A percentile compares a stretch with the other conserved stretches of the same genome.
Evolutionary conservation across 2,329 filamentous ascomycete species (phyloP).

Genomic region (Macrophomina pseudophaseolina): DNA sequence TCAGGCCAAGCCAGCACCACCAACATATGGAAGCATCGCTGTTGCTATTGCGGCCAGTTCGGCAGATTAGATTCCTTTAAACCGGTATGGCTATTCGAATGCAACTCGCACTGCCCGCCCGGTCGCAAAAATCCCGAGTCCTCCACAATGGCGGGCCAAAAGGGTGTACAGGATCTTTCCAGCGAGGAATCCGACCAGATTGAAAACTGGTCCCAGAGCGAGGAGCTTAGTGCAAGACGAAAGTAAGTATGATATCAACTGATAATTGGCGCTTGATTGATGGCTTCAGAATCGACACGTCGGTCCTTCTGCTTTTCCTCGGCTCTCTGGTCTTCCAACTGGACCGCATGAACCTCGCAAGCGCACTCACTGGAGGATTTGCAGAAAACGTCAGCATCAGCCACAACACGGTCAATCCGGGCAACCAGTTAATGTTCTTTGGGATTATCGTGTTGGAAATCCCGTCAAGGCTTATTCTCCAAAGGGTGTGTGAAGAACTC

Average conservation of each 20-base stretch:
- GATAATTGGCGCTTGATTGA: not conserved
- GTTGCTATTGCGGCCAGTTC: conserved; percentile 4
- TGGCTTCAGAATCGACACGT: conserved; percentile 52
- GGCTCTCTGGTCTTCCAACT: conserved; percentile 59
- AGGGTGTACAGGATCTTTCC: not conserved
- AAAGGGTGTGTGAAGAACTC: conserved; percentile 30
- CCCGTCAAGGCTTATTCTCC: conserved; percentile 56
- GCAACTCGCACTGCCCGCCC: not conserved
- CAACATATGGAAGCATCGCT: not conserved
- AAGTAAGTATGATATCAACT: not conserved
- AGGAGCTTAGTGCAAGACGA: not conserved
- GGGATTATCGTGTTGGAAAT: conserved; percentile 59
- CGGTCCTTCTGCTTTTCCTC: conserved; percentile 56
- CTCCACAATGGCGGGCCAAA: not conserved
- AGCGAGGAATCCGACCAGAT: not conserved
- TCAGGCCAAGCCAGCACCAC: conserved; percentile 19
- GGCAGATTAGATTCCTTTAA: not conserved
- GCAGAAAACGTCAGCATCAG: conserved; percentile 49
- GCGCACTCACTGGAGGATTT: conserved; percentile 57
- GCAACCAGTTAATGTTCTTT: conserved; percentile 60
- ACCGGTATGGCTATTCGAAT: not conserved
- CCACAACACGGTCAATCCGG: conserved; percentile 57
- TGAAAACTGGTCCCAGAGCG: not conserved
- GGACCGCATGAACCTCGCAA: conserved; percentile 60
- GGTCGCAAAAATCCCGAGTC: not conserved